Conservation (phyloP, 805 yeast genomes). For the Candida pseudofarinosa region DNA sequence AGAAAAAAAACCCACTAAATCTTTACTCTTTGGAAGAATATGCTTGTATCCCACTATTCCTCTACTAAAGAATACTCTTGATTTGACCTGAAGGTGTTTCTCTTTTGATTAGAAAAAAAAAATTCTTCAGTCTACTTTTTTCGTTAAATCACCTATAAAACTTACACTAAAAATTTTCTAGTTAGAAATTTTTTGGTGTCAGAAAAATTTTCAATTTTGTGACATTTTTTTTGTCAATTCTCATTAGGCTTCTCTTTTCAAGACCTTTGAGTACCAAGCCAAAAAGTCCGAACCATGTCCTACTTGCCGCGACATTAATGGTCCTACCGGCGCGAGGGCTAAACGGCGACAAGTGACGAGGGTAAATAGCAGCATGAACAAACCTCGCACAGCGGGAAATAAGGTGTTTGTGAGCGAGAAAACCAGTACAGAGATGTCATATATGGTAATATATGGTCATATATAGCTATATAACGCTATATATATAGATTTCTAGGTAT, state of each 20-base stretch:
- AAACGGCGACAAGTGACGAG: neutral
- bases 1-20: neutral
- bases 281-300: neutral
- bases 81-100: neutral
- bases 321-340: neutral
- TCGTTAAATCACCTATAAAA: neutral
- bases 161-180: conserved; percentile 1
- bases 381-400: no score
- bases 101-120: neutral
- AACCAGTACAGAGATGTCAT: no score
- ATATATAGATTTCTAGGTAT: no score
- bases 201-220: conserved; percentile 1
- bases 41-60: neutral
- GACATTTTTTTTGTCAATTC: neutral
- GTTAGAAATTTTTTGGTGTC: conserved; percentile 1
- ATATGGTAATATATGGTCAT: no score
- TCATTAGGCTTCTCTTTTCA: neutral
- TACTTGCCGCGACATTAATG: neutral
- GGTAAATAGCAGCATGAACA: neutral
- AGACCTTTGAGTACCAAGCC: neutral
- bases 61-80: neutral
- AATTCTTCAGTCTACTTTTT: neutral
- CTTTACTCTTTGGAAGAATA: neutral
- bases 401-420: no score
- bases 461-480: no score